Evolutionary conservation across 2,329 filamentous ascomycete genomes (phyloP).

Genomic region (Paradendryphiella salina): DNA sequence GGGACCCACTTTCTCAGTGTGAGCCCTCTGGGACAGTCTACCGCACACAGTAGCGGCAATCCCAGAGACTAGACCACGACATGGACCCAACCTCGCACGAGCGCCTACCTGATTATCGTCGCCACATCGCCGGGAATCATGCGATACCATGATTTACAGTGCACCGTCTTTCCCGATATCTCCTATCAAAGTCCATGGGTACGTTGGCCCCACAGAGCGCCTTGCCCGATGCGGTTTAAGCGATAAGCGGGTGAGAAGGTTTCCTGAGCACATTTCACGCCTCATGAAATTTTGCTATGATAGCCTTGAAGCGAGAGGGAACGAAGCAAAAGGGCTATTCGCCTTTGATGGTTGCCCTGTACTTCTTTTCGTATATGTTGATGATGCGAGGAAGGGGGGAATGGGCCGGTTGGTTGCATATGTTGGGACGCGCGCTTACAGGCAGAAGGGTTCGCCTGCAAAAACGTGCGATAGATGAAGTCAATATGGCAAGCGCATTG

Average conservation of each 20-base stretch:
- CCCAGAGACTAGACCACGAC: background rate
- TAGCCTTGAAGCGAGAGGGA: background rate
- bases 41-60: slow-evolving; percentile 1
- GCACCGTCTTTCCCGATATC: background rate
- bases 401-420: slow-evolving; percentile 12
- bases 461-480: slow-evolving; percentile 22
- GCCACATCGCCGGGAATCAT: background rate
- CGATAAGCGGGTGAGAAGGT: slow-evolving; percentile 18
- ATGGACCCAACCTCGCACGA: background rate
- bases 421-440: slow-evolving; percentile 13
- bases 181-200: background rate
- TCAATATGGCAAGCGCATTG: slow-evolving; percentile 4
- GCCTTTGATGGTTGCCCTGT: background rate
- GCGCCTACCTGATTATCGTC: background rate
- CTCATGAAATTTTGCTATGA: background rate
- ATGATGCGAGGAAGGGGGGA: slow-evolving; percentile 1
- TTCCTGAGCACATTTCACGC: slow-evolving; percentile 28
- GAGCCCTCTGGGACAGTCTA: too few relatives aligned
- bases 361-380: background rate
- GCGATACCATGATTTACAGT: background rate
- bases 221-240: slow-evolving; percentile 17
- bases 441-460: background rate
- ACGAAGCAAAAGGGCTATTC: background rate
- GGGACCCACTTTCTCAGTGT: too few relatives aligned
- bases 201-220: slow-evolving; percentile 5